phyloP scores from a whole-genome alignment of 306 rosid genomes.

The Ceratonia siliqua region DNA sequence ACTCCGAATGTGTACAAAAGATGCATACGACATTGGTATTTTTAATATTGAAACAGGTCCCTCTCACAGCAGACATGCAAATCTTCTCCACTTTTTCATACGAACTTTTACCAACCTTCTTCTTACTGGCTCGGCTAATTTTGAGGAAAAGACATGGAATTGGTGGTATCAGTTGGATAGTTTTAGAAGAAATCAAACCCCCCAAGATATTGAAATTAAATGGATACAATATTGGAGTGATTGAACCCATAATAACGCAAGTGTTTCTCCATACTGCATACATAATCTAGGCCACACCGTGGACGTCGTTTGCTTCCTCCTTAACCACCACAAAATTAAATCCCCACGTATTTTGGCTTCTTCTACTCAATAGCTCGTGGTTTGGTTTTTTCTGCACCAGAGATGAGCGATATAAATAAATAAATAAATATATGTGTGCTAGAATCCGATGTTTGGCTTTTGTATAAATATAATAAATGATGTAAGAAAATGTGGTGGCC shows the following conservation, averaged over 20 bases:
- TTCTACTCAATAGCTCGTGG: slow-evolving; percentile 6
- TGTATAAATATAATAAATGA: not conserved
- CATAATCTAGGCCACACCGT: slow-evolving; percentile 13
- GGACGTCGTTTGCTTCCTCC: not conserved
- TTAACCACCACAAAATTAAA: not conserved
- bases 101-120: not conserved
- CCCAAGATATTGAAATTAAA: slow-evolving; percentile 17
- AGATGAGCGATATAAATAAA: slow-evolving; percentile 5
- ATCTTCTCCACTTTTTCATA: slow-evolving; percentile 27
- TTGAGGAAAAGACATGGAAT: slow-evolving; percentile 29
- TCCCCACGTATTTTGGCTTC: not conserved
- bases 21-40: slow-evolving; percentile 35
- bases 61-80: slow-evolving; percentile 38
- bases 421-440: not conserved
- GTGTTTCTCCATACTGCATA: slow-evolving; percentile 31
- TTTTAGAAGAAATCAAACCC: not conserved
- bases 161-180: slow-evolving; percentile 17
- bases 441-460: slow-evolving; percentile 40
- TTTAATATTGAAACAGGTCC: slow-evolving; percentile 31
- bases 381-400: slow-evolving; percentile 1
- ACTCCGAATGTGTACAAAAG: slow-evolving; percentile 33
- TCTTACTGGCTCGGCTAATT: not conserved
- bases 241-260: not conserved
- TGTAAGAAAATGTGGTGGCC: slow-evolving; percentile 28
- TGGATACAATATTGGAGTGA: not conserved